These are phyloP conservation scores for Combretum micranthum DNA, from an alignment of 345 rosid species.

Conservation along the genomic window DNA sequence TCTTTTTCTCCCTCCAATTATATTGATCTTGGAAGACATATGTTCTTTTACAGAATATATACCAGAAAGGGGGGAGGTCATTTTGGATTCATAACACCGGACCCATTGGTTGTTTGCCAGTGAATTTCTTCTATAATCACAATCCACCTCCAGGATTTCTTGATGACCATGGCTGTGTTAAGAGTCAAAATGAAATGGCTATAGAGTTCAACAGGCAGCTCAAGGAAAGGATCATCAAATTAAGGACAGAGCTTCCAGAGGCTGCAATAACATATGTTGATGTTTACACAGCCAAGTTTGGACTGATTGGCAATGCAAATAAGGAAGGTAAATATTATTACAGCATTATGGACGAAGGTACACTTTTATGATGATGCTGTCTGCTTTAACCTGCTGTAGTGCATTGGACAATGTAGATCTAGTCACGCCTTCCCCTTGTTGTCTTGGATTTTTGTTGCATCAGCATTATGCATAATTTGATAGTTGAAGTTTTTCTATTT, in stretches of 20 bases:
- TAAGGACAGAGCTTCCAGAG: slow-evolving; percentile 49
- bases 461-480: too few species aligned
- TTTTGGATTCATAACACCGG: slow-evolving; percentile 90
- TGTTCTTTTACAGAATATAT: slow-evolving; percentile 27
- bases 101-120: slow-evolving; percentile 84
- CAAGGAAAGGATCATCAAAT: slow-evolving; percentile 45
- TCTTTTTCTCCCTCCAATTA: background rate
- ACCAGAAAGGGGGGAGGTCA: slow-evolving; percentile 49
- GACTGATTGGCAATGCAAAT: slow-evolving; percentile 58
- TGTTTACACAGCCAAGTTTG: slow-evolving; percentile 65
- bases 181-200: slow-evolving; percentile 71
- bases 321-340: slow-evolving; percentile 34
- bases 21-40: background rate
- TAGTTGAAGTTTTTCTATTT: too few species aligned
- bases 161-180: slow-evolving; percentile 64
- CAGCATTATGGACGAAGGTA: background rate
- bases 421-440: too few species aligned
- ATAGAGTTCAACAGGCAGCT: slow-evolving; percentile 66
- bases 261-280: slow-evolving; percentile 80
- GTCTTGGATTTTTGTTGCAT: too few species aligned
- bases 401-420: too few species aligned
- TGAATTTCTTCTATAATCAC: slow-evolving; percentile 55
- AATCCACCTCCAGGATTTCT: slow-evolving; percentile 59
- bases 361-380: too few species aligned
- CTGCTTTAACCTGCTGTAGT: too few species aligned